phyloP scores from a whole-genome alignment of 176 grass and related monocot genomes.

The Chloris gayana region DNA sequence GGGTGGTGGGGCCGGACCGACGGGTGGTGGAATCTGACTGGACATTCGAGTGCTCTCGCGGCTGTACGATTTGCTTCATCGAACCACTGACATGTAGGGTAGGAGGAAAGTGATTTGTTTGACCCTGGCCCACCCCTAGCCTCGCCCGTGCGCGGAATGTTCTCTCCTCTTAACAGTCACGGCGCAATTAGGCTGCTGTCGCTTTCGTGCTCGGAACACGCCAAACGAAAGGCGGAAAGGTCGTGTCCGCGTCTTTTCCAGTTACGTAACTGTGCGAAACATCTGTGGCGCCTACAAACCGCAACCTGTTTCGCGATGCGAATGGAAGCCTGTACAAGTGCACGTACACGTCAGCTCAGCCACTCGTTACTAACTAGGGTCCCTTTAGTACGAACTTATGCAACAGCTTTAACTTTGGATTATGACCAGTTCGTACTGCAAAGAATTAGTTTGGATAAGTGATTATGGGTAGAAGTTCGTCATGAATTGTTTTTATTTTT shows the following conservation, averaged over 20 bases:
- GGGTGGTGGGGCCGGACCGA: neutral
- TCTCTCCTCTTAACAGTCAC: neutral
- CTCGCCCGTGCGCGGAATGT: slow-evolving; percentile 24
- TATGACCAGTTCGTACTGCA: too few relatives aligned
- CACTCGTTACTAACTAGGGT: too few relatives aligned
- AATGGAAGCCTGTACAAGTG: neutral
- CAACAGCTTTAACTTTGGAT: too few relatives aligned
- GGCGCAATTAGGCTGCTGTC: slow-evolving; percentile 10
- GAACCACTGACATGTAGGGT: neutral
- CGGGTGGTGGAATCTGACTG: slow-evolving; percentile 15
- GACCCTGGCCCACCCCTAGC: neutral
- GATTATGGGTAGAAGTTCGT: too few relatives aligned
- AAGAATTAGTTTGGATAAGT: too few relatives aligned
- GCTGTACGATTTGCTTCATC: neutral
- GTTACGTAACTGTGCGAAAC: neutral
- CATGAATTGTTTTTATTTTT: too few relatives aligned
- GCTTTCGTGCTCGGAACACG: neutral
- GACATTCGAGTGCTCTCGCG: neutral
- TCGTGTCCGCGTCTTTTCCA: neutral
- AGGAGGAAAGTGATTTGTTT: too few relatives aligned
- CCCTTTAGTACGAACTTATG: too few relatives aligned
- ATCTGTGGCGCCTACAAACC: neutral
- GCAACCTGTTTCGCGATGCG: neutral
- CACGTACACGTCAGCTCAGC: neutral
- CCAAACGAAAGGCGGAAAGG: neutral